Evolutionary conservation across 768 basidiomycete species (phyloP), one percentile per base, ranked within the genome.

Genomic region (Leucogyrophana mollusca): DNA sequence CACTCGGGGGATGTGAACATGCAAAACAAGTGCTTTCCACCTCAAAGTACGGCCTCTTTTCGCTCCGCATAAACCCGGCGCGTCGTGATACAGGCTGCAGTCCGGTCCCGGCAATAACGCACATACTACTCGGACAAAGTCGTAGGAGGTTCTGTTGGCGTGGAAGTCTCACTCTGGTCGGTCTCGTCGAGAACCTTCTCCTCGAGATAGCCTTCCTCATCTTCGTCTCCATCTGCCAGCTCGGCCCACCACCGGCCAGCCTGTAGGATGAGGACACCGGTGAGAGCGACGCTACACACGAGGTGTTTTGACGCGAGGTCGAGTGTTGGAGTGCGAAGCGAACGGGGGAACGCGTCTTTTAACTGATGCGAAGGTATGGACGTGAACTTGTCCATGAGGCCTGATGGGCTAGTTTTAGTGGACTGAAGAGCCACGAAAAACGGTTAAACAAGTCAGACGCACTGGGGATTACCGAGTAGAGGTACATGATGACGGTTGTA

Each of bases 231-330:
- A 51, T 90, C 87, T 13, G 82, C 73, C 23, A 78, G 79, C 60
- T 93, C 90, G 3, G 85, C 87, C 89, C 89, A 93, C 71, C 82
- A 86, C 35, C 90, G 79, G 36, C 85, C 87, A 0, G 89, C 88
- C 68, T 93, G 90, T 20, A 93, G 76, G 8, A 83, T 79, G 25
- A 93, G 70, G 21, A 93, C 86, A n/a, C 90, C 90, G 0, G 90
- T 93, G 45, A 93, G 76, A 1, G 88, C 87, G 38, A 93, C 90
- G 59, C 87, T 87, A 71, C 87, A 91, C 47, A 92, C 79, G 58
- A 93, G 85, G 60, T 93, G 81, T 56, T 79, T 83, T 22, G 90
- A 88, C 0, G 90, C 90, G 42, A 93, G 82, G 47, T 87, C 87
- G 38, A 92, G 77, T 1, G 84, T 87, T 11, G 81, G 76, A 34